A percentile compares a stretch with the other conserved stretches of the same genome.
Evolutionary conservation across 2,329 filamentous ascomycete genomes (phyloP).

Genomic region (Fusarium ramigenum): DNA sequence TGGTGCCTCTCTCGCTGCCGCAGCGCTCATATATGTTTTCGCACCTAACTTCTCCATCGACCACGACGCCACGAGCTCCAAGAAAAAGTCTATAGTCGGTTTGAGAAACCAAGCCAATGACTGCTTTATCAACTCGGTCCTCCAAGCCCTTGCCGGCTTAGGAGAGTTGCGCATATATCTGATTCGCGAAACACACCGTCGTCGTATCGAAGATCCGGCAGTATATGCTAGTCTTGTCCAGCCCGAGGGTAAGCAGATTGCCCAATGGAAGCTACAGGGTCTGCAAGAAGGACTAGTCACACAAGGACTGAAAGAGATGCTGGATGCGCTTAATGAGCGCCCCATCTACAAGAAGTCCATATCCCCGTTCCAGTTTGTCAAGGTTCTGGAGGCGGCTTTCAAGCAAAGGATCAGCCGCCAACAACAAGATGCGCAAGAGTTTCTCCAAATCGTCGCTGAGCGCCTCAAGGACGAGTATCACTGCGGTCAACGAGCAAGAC

Average conservation of each 20-base stretch:
- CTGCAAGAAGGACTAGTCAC: slow-evolving; percentile 87
- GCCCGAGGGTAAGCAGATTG: slow-evolving; percentile 55
- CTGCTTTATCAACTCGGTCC: slow-evolving; percentile 95
- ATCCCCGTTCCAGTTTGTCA: slow-evolving; percentile 84
- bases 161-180: slow-evolving; percentile 90
- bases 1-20: slow-evolving; percentile 91
- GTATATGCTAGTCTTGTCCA: slow-evolving; percentile 75
- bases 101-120: slow-evolving; percentile 92
- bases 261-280: slow-evolving; percentile 70
- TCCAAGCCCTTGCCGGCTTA: slow-evolving; percentile 91
- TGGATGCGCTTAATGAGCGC: slow-evolving; percentile 91
- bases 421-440: slow-evolving; percentile 98
- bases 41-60: slow-evolving; percentile 97
- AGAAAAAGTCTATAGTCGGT: slow-evolving; percentile 89
- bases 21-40: slow-evolving; percentile 96
- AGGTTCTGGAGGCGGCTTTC: slow-evolving; percentile 85
- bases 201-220: slow-evolving; percentile 79
- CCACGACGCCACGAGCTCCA: slow-evolving; percentile 71
- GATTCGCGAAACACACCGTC: slow-evolving; percentile 88
- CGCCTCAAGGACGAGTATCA: slow-evolving; percentile 94
- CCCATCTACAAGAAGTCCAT: slow-evolving; percentile 95
- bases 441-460: slow-evolving; percentile 92
- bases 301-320: slow-evolving; percentile 86
- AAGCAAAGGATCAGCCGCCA: slow-evolving; percentile 89
- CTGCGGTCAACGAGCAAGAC: slow-evolving; percentile 79